Evolutionary conservation across 2,329 filamentous ascomycete genomes (phyloP), one percentile per base, ranked within the genome.

Genomic region (Hypoxylon sp.): DNA sequence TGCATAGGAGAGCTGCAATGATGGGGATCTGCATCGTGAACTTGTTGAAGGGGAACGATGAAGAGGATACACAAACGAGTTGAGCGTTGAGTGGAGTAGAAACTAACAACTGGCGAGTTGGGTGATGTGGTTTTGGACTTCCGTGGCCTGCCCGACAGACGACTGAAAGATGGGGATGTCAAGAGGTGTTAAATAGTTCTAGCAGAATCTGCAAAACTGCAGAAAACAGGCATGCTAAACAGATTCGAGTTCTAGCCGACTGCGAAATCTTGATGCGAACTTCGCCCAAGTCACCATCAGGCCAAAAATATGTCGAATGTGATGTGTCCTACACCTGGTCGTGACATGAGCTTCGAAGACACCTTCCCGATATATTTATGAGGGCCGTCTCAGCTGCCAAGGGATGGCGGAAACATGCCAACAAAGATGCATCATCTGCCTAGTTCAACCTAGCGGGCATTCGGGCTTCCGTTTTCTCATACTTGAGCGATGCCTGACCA

Each of bases 1-100:
- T 79, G 61, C 82, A 76, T 45, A 83, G 69, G 52, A 78, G 72
- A 67, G 77, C 73, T 40, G 80, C 69, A 54, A 77, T 61, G 51
- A 79, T 65, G 50, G 80, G 72, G 77, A 83, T 77, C 79, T 84
- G 86, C 85, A 87, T 87, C 48, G 68, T 82, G 76, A 65, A 46
- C 8, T 32, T 20, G 24, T 40, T 8, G 18, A 55, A 12, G 33
- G n/a, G 14, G 8, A 36, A 20, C 40, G 28, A 24, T 20, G 22
- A 33, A 42, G 30, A 28, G 33, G 38, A 22, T 7, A 51, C 16
- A 48, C 16, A 26, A 20, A 22, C 22, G 20, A 45, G 45, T 14
- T 51, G 30, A 28, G 9, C 3, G 42, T 33, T 56, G 11, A 30
- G 16, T 12, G 6, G 36, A 22, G 4, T 44, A 32, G 18, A 36